Conservation (phyloP, 1,139 yeast species). For the Kodamaea arcana region DNA sequence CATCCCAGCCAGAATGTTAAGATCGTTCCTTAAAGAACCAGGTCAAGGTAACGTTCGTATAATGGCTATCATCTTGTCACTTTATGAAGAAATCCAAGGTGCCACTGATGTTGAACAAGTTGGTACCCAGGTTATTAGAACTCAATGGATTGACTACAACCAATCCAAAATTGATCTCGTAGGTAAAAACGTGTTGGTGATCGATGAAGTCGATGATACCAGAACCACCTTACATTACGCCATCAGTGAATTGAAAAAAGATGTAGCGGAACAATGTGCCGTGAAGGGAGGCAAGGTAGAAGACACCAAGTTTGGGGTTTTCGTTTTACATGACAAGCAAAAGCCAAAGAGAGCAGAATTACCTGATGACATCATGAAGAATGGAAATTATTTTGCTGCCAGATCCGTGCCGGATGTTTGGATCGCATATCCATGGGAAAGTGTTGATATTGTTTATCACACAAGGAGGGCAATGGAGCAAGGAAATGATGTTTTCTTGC, state of each 20-base stretch:
- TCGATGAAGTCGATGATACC: conserved; percentile 94
- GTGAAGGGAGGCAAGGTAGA: conserved; percentile 25
- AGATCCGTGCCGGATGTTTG: conserved; percentile 87
- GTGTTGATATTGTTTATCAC: conserved; percentile 84
- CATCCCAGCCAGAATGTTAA: conserved; percentile 91
- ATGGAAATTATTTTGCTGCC: conserved; percentile 83
- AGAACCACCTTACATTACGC: conserved; percentile 94
- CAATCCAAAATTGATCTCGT: conserved; percentile 52
- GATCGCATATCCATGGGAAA: conserved; percentile 99
- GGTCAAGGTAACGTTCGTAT: conserved; percentile 88
- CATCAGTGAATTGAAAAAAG: conserved; percentile 79
- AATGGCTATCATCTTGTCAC: conserved; percentile 88
- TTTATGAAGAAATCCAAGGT: conserved; percentile 77
- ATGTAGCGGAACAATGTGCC: conserved; percentile 46
- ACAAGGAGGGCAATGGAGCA: conserved; percentile 77
- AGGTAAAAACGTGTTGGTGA: conserved; percentile 78
- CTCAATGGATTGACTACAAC: conserved; percentile 92
- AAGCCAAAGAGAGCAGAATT: conserved; percentile 83
- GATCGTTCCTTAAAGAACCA: conserved; percentile 82
- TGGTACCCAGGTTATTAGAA: conserved; percentile 85
- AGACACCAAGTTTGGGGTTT: conserved; percentile 76
- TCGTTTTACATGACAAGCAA: conserved; percentile 88
- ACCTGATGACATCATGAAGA: conserved; percentile 58
- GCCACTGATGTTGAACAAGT: conserved; percentile 58
- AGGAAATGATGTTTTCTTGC: conserved; percentile 50